Conservation (phyloP, 176 grass and related monocot genomes). For the Elaeis guineensis region DNA sequence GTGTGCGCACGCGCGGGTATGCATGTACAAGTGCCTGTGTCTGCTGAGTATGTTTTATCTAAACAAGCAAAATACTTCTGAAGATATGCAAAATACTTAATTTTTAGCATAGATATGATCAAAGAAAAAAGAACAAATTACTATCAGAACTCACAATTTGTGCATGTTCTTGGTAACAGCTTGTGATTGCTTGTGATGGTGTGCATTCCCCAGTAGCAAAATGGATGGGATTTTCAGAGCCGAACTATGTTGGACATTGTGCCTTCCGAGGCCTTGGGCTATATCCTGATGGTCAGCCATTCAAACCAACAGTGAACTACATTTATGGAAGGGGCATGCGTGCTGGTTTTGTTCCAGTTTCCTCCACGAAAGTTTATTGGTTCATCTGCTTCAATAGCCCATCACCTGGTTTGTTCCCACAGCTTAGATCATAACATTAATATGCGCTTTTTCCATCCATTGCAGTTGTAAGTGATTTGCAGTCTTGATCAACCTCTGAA, state of each 20-base stretch:
- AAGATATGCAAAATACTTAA: no score
- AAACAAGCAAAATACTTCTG: no score
- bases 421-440: background rate
- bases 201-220: conserved; percentile 65
- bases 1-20: no score
- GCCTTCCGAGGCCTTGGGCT: conserved; percentile 74
- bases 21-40: no score
- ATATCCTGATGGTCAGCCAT: conserved; percentile 62
- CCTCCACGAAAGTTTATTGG: conserved; percentile 78
- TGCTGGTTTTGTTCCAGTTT: conserved; percentile 88
- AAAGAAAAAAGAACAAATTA: no score
- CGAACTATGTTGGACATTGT: conserved; percentile 71
- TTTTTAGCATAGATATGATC: no score
- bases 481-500: no score
- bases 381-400: conserved; percentile 87
- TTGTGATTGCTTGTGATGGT: conserved; percentile 77
- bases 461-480: no score
- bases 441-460: no score
- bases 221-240: conserved; percentile 94
- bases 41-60: no score
- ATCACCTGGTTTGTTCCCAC: conserved; percentile 36
- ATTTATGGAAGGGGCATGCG: conserved; percentile 75
- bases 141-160: no score
- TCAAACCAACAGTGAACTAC: conserved; percentile 75
- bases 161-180: conserved; percentile 24